These are phyloP conservation scores for Sphaerobolus stellatus DNA, from an alignment of 1,284 basidiomycete species.

Conservation along the genomic window DNA sequence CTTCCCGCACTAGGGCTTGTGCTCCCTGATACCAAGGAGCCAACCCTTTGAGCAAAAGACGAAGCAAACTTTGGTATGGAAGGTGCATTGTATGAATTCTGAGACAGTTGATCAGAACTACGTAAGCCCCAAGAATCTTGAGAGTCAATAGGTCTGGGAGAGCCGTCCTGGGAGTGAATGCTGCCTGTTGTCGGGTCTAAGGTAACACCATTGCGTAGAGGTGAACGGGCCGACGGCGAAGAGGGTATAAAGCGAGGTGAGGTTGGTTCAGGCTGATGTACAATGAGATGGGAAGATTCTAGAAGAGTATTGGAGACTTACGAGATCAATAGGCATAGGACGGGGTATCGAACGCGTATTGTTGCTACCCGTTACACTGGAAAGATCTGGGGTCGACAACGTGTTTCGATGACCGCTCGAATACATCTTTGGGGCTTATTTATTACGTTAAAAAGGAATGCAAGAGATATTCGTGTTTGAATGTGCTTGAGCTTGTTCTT, in stretches of 20 bases:
- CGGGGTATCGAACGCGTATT: no score
- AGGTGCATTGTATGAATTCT: constrained; percentile 60
- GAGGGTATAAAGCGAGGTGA: background rate
- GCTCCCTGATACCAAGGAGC: constrained; percentile 53
- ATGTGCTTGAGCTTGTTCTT: no score
- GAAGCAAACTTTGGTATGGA: constrained; percentile 70
- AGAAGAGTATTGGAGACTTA: background rate
- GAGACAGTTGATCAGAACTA: constrained; percentile 48
- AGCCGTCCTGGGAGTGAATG: constrained; percentile 46
- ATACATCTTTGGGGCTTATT: no score
- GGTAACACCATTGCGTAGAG: constrained; percentile 60
- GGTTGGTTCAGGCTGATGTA: constrained; percentile 4
- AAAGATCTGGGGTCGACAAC: no score
- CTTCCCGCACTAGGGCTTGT: constrained; percentile 44
- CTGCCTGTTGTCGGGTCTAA: constrained; percentile 50
- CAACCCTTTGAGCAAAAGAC: constrained; percentile 67
- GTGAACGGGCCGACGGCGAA: constrained; percentile 39
- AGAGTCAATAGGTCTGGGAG: constrained; percentile 45
- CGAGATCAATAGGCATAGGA: constrained; percentile 11
- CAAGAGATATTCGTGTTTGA: no score
- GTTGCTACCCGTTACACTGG: no score
- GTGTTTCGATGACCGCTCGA: no score
- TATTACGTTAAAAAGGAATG: no score
- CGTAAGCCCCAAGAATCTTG: constrained; percentile 31
- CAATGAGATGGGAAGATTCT: background rate